Conservation (phyloP, 2,329 filamentous ascomycete species). For the Penicillium aurantiogriseum region DNA sequence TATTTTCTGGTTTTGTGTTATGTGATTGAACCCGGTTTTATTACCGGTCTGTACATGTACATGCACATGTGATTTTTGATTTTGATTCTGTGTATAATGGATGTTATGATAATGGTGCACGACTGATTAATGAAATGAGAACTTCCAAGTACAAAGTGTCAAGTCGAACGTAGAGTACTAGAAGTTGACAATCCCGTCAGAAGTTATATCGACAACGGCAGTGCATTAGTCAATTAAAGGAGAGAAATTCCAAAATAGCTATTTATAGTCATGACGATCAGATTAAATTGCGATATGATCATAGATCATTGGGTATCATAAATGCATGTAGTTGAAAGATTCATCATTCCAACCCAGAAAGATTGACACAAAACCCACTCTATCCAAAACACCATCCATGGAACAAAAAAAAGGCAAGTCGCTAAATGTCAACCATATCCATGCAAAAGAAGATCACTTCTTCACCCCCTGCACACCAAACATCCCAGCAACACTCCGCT, state of each 20-base stretch:
- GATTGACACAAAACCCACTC: background rate
- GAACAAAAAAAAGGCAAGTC: background rate
- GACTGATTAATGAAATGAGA: slow-evolving; percentile 12
- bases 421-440: background rate
- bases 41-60: background rate
- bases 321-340: background rate
- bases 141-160: background rate
- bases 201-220: background rate
- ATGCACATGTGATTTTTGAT: background rate
- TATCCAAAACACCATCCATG: background rate
- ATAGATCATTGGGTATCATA: slow-evolving; percentile 17
- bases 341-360: background rate
- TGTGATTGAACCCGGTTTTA: background rate
- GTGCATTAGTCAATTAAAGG: background rate
- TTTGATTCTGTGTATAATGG: slow-evolving; percentile 10
- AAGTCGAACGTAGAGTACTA: background rate
- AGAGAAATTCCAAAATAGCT: background rate
- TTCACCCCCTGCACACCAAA: slow-evolving; percentile 32
- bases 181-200: background rate
- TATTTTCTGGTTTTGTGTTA: background rate
- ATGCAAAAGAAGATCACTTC: background rate
- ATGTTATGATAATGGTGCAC: slow-evolving; percentile 10
- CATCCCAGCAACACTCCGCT: slow-evolving; percentile 63
- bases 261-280: background rate
- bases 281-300: background rate